phyloP scores from a whole-genome alignment of 192 early-diverging fungal species.

The Coemansia sp. region DNA sequence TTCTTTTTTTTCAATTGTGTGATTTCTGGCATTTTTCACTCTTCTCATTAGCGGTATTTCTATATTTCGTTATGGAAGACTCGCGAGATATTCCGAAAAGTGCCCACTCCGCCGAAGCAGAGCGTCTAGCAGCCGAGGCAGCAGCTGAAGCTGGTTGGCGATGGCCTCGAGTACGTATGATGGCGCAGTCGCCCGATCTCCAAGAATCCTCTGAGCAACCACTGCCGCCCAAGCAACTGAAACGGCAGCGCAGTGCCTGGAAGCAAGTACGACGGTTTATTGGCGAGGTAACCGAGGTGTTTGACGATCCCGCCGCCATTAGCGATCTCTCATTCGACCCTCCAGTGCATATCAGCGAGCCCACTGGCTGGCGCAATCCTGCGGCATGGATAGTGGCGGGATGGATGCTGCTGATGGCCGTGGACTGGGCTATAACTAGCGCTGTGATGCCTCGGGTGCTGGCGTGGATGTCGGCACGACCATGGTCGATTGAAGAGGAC shows the following conservation, averaged over 20 bases:
- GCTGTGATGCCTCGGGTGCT: slow-evolving; percentile 19
- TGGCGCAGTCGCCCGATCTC: slow-evolving; percentile 50
- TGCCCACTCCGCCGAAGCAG: slow-evolving; percentile 17
- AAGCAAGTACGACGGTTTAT: slow-evolving; percentile 26
- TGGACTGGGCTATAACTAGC: slow-evolving; percentile 42
- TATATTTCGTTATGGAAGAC: slow-evolving; percentile 9
- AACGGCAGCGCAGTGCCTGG: slow-evolving; percentile 21
- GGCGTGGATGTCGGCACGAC: slow-evolving; percentile 15
- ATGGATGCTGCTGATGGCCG: slow-evolving; percentile 22
- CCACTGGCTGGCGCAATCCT: not conserved
- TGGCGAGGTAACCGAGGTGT: slow-evolving; percentile 42
- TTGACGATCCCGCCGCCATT: slow-evolving; percentile 10
- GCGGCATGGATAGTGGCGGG: slow-evolving; percentile 20
- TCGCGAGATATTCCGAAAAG: slow-evolving; percentile 17
- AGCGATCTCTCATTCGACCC: too few relatives aligned
- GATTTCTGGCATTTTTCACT: not conserved
- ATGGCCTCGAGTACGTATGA: slow-evolving; percentile 49
- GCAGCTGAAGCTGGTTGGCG: slow-evolving; percentile 46
- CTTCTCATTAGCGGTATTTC: not conserved
- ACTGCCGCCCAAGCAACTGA: not conserved
- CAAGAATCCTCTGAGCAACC: not conserved
- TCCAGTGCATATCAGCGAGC: not conserved
- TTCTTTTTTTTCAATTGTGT: slow-evolving; percentile 3
- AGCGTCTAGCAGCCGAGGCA: slow-evolving; percentile 35
- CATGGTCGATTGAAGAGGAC: slow-evolving; percentile 26